Percentiles rank a stretch among this genome's conserved stretches.
These are phyloP conservation scores for Aspergillus conjunctus DNA, from an alignment of 495 filamentous ascomycete species.

Conservation along the genomic window DNA sequence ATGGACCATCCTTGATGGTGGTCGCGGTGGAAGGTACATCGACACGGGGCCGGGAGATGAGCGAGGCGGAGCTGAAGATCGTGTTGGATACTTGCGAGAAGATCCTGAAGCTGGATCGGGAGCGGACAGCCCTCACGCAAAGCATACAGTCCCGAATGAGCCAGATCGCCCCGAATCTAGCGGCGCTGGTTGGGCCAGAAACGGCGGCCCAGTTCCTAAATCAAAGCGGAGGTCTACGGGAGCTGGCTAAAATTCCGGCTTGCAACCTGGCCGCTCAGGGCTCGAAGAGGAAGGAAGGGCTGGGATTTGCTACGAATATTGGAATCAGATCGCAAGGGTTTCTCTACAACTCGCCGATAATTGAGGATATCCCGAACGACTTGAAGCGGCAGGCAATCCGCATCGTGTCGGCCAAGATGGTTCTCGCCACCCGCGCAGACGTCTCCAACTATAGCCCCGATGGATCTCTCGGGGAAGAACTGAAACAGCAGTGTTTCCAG, in stretches of 20 bases:
- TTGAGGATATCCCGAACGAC: conserved; percentile 79
- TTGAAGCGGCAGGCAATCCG: conserved; percentile 94
- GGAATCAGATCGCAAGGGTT: conserved; percentile 92
- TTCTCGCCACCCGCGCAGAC: conserved; percentile 87
- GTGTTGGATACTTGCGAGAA: conserved; percentile 82
- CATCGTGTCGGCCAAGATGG: conserved; percentile 90
- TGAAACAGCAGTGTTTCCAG: conserved; percentile 79
- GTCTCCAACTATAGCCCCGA: conserved; percentile 80
- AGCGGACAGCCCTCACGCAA: conserved; percentile 84
- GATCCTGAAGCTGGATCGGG: conserved; percentile 81
- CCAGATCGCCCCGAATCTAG: conserved; percentile 92
- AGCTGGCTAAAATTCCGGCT: conserved; percentile 86
- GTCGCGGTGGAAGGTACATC: conserved; percentile 95
- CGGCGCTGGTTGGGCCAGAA: conserved; percentile 89
- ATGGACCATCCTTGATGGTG: conserved; percentile 89
- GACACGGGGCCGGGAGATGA: conserved; percentile 77
- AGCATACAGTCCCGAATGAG: conserved; percentile 98
- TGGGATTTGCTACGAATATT: conserved; percentile 91
- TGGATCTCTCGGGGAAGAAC: conserved; percentile 80
- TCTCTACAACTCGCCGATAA: conserved; percentile 86
- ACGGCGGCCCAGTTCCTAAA: conserved; percentile 96
- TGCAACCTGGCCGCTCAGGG: conserved; percentile 91
- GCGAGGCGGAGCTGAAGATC: conserved; percentile 68
- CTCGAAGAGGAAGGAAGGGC: conserved; percentile 77
- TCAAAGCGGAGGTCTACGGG: conserved; percentile 82